Evolutionary conservation across 805 yeast species (phyloP), one percentile per base, ranked within the genome.

Genomic region (Candida ipomoeae): DNA sequence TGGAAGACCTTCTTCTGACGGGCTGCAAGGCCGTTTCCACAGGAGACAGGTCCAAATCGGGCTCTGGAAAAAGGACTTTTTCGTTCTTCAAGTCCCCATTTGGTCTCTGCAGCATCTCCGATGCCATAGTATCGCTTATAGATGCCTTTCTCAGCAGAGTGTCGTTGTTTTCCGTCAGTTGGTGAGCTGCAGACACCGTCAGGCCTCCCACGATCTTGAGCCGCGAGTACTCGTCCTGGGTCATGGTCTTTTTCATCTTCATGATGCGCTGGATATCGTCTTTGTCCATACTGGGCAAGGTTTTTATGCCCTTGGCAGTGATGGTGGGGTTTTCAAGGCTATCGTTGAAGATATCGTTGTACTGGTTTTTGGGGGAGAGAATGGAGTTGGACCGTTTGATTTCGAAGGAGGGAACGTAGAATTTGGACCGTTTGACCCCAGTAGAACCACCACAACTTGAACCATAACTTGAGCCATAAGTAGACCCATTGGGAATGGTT

Each of bases 241-340:
- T 66, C 40, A 74, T 65, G 7, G 68, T 69, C 36, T 65, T 62
- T 49, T 71, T 73, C 47, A 64, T 50, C 20, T 60, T 61, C 57
- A 56, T 55, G 34, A 75, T 74, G 50, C 66, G 63, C 55, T 70
- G 66, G 8, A 75, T 73, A 48, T 75, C 79, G 40, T 72, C 71
- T 14, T 67, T 63, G 51, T 74, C 77, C 79, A 75, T 75, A 54
- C 79, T 74, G 43, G 80, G 79, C 42, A 75, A 65, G 2, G 79
- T 74, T 50, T 69, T 73, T 78, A 75, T 75, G 14, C 79, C 79
- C 31, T 60, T 62, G n/a, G 75, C 61, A 50, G 64, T 67, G 21
- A 75, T 75, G 5, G 79, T 75, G n/a, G 73, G 66, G 48, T 51
- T 48, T 5, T 51, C 50, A 32, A 53, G 51, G 21, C 60, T 48